Evolutionary conservation across 2,329 filamentous ascomycete species (phyloP).

Genomic region (Didymella lethalis): DNA sequence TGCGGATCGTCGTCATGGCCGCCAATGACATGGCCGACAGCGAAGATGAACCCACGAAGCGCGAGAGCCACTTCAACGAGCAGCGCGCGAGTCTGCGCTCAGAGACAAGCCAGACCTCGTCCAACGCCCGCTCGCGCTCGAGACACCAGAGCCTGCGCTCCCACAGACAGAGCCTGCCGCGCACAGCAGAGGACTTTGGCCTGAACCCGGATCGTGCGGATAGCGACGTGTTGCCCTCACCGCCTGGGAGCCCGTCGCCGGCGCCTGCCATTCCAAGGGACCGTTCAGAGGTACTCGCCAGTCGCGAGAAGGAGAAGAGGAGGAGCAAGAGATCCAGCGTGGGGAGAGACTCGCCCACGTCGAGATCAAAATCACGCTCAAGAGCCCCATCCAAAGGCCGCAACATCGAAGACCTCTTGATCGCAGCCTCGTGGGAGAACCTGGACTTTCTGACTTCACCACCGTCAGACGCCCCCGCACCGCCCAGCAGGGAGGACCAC

Average conservation of each 20-base stretch:
- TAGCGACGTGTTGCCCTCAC: constrained; percentile 14
- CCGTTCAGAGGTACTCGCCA: constrained; percentile 2
- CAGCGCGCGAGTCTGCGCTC: constrained; percentile 43
- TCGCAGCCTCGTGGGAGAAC: constrained; percentile 32
- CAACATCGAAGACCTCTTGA: constrained; percentile 24
- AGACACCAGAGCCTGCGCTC: constrained; percentile 23
- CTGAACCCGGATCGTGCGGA: constrained; percentile 26
- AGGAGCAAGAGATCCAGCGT: constrained; percentile 23
- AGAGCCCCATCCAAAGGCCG: constrained; percentile 21
- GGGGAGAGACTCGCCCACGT: constrained; percentile 12
- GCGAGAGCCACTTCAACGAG: constrained; percentile 45
- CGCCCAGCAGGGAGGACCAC: constrained; percentile 2
- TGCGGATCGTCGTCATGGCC: constrained; percentile 27
- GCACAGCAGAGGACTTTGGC: constrained; percentile 7
- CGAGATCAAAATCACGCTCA: constrained; percentile 12
- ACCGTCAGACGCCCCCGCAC: constrained; percentile 27
- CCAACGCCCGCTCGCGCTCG: constrained; percentile 24
- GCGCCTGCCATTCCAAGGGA: constrained; percentile 18
- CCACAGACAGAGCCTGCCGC: constrained; percentile 11
- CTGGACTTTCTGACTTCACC: constrained; percentile 33
- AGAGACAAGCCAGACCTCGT: constrained; percentile 28
- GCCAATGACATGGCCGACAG: constrained; percentile 41
- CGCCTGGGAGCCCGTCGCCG: constrained; percentile 24
- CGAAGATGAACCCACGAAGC: constrained; percentile 37
- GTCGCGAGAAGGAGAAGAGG: constrained; percentile 17